Percentiles rank a stretch among this genome's conserved stretches.
phyloP scores from a whole-genome alignment of 2,329 filamentous ascomycete genomes.

The Chrysoporthe deuterocubensis region DNA sequence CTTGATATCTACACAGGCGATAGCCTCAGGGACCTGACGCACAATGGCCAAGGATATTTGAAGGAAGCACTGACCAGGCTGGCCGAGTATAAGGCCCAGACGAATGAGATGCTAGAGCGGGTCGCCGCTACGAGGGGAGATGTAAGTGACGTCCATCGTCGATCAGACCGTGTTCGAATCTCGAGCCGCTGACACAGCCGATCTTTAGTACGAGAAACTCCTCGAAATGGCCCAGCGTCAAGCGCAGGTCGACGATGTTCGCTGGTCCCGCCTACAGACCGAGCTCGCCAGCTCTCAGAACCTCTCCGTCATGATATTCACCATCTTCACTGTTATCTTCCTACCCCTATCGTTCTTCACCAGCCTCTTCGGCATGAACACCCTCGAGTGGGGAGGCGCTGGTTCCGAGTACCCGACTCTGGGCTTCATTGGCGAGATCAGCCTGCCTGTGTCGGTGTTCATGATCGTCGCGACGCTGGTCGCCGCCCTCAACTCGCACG shows the following conservation, averaged over 20 bases:
- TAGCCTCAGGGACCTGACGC: slow-evolving; percentile 46
- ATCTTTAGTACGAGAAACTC: slow-evolving; percentile 60
- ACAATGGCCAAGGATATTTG: slow-evolving; percentile 55
- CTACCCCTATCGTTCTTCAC: slow-evolving; percentile 69
- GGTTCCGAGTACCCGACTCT: slow-evolving; percentile 50
- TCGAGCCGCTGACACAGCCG: slow-evolving; percentile 33
- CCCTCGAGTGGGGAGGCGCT: slow-evolving; percentile 56
- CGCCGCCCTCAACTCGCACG: slow-evolving; percentile 58
- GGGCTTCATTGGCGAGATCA: slow-evolving; percentile 50
- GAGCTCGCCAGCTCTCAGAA: slow-evolving; percentile 66
- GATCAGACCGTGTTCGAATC: slow-evolving; percentile 35
- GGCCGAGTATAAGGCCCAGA: slow-evolving; percentile 58
- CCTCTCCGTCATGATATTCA: slow-evolving; percentile 68
- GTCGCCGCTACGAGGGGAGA: slow-evolving; percentile 62
- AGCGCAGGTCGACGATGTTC: slow-evolving; percentile 68
- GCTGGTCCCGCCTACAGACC: slow-evolving; percentile 64
- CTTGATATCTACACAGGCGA: slow-evolving; percentile 47
- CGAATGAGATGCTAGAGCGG: slow-evolving; percentile 61
- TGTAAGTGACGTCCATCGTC: slow-evolving; percentile 37
- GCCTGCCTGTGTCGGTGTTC: slow-evolving; percentile 51
- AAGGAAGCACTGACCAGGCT: slow-evolving; percentile 56
- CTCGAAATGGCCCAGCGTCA: slow-evolving; percentile 70
- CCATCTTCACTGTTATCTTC: slow-evolving; percentile 66
- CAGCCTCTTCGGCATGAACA: slow-evolving; percentile 68
- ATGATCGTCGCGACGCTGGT: slow-evolving; percentile 57